A percentile compares a stretch with the other conserved stretches of the same genome.
Conservation (phyloP, 164 flowering plant genomes). For the Nelumbo lutea region DNA sequence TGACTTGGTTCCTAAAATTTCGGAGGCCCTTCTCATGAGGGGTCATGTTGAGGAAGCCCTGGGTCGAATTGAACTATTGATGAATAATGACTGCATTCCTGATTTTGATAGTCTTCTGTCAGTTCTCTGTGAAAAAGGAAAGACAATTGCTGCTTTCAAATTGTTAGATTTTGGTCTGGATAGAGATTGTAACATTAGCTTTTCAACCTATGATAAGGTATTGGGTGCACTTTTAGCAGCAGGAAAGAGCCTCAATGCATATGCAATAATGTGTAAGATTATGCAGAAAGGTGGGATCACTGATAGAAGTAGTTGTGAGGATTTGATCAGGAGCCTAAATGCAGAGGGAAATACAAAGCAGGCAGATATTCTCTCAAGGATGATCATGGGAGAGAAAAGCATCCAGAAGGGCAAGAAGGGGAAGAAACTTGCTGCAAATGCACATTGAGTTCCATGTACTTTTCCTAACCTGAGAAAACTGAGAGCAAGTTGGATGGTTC, state of each 20-base stretch:
- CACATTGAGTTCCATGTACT: slow-evolving; percentile 12
- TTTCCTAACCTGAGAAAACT: neutral
- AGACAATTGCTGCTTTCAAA: slow-evolving; percentile 79
- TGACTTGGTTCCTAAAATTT: slow-evolving; percentile 76
- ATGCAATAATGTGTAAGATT: slow-evolving; percentile 74
- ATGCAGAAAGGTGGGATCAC: slow-evolving; percentile 65
- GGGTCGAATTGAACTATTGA: slow-evolving; percentile 65
- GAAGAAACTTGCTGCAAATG: slow-evolving; percentile 33
- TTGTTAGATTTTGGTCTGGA: slow-evolving; percentile 72
- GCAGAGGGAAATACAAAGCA: slow-evolving; percentile 90
- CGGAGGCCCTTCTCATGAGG: slow-evolving; percentile 87
- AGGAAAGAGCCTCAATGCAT: slow-evolving; percentile 92
- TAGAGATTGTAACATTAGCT: slow-evolving; percentile 57
- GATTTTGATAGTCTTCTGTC: slow-evolving; percentile 61
- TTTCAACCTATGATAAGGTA: slow-evolving; percentile 76
- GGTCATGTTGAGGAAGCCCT: slow-evolving; percentile 98
- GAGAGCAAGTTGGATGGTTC: neutral
- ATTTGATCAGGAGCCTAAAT: slow-evolving; percentile 68
- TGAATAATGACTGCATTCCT: slow-evolving; percentile 43
- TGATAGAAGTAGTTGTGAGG: slow-evolving; percentile 51
- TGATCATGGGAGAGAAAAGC: slow-evolving; percentile 41
- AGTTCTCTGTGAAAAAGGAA: slow-evolving; percentile 65
- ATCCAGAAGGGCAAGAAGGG: slow-evolving; percentile 32
- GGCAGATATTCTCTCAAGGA: slow-evolving; percentile 85
- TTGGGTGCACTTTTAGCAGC: slow-evolving; percentile 66